Percentiles rank a stretch among this genome's conserved stretches.
These are phyloP conservation scores for Glaciozyma martinii DNA, from an alignment of 768 basidiomycete genomes.

Conservation along the genomic window DNA sequence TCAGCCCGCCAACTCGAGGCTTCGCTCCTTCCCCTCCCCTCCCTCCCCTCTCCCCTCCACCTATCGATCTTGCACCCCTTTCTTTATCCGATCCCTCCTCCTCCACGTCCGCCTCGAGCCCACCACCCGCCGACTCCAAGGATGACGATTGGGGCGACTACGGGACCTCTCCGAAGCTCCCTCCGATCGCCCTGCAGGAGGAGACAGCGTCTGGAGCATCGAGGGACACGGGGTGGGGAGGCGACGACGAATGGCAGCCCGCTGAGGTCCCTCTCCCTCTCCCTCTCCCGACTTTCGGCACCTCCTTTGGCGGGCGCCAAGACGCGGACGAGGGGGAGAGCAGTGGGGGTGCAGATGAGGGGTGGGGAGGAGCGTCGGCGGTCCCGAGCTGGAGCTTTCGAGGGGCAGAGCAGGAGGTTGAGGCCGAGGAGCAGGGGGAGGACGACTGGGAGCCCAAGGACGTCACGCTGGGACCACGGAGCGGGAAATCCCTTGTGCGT, in stretches of 20 bases:
- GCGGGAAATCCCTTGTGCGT: conserved; percentile 1
- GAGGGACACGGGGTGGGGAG: not conserved
- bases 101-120: not conserved
- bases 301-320: conserved; percentile 4
- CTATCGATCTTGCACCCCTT: too few relatives aligned
- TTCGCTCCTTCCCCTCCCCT: not conserved
- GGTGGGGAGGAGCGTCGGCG: conserved; percentile 20
- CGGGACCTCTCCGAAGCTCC: conserved; percentile 11
- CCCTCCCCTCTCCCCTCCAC: not conserved
- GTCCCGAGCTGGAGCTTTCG: not conserved
- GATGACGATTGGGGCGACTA: conserved; percentile 21
- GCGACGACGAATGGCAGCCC: conserved; percentile 6
- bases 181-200: conserved; percentile 9
- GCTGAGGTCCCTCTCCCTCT: not conserved
- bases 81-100: not conserved
- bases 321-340: not conserved
- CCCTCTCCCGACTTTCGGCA: conserved; percentile 13
- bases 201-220: not conserved
- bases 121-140: not conserved
- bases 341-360: not conserved
- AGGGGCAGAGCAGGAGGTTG: not conserved
- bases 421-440: not conserved
- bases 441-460: not conserved
- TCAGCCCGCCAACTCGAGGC: not conserved
- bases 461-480: not conserved